Conservation (phyloP, 805 yeast genomes). For the Pichia nakasei region DNA sequence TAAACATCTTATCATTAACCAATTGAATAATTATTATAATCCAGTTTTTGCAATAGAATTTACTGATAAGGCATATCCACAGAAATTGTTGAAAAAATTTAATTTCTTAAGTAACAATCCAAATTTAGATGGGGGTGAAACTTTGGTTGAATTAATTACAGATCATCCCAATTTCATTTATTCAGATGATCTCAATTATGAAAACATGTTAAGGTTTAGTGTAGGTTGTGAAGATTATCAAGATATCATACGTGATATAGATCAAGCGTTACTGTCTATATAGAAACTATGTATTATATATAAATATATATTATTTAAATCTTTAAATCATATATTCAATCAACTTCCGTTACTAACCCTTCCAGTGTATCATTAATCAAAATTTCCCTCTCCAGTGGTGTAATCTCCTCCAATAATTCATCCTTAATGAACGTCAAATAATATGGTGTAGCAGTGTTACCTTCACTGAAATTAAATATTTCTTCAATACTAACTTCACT, state of each 20-base stretch:
- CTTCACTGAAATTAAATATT: constrained; percentile 55
- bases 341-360: neutral
- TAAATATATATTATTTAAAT: too few species aligned
- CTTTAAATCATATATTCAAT: neutral
- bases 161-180: constrained; percentile 23
- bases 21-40: constrained; percentile 34
- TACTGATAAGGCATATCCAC: constrained; percentile 29
- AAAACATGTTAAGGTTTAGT: constrained; percentile 36
- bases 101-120: constrained; percentile 43
- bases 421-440: constrained; percentile 77
- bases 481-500: constrained; percentile 63
- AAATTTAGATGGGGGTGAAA: constrained; percentile 40
- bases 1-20: constrained; percentile 28
- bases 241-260: constrained; percentile 41
- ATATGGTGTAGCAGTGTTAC: constrained; percentile 89
- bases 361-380: constrained; percentile 3
- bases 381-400: constrained; percentile 53
- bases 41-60: constrained; percentile 42
- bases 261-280: constrained; percentile 27
- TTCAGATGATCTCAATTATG: neutral
- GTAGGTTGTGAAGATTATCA: constrained; percentile 47
- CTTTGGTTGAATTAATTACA: constrained; percentile 40
- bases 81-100: constrained; percentile 33
- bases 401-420: constrained; percentile 45
- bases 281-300: neutral